Evolutionary conservation across 306 rosid genomes (phyloP).

Genomic region (Clitoria ternatea): DNA sequence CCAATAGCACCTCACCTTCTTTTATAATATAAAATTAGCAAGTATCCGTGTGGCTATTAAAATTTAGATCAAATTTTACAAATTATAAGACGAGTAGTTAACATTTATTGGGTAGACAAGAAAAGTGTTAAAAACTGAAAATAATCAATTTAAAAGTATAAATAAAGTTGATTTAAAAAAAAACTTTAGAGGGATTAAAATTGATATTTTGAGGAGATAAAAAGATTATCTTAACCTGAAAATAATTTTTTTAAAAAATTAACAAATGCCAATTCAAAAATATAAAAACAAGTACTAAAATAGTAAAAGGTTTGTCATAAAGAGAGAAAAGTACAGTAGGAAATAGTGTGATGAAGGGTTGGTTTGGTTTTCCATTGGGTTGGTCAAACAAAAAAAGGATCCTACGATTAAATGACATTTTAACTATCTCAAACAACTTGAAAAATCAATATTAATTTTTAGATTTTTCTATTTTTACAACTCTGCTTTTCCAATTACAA

Average conservation of each 20-base stretch:
- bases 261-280: neutral
- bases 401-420: no score
- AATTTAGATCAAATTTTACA: no score
- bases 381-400: no score
- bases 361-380: no score
- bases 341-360: no score
- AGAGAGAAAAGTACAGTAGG: neutral
- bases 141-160: neutral
- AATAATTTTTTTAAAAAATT: neutral
- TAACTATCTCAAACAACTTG: no score
- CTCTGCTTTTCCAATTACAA: no score
- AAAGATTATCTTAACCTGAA: neutral
- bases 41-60: neutral
- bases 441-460: no score
- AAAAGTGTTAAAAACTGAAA: neutral
- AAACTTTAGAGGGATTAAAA: neutral
- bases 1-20: conserved; percentile 11
- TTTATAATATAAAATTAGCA: neutral
- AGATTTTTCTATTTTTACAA: no score
- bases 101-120: no score
- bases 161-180: neutral
- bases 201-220: neutral
- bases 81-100: no score
- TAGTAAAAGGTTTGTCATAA: neutral
- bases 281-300: neutral